These are phyloP conservation scores for Vitis rotundifolia DNA, from an alignment of 164 flowering plant species.

Conservation along the genomic window DNA sequence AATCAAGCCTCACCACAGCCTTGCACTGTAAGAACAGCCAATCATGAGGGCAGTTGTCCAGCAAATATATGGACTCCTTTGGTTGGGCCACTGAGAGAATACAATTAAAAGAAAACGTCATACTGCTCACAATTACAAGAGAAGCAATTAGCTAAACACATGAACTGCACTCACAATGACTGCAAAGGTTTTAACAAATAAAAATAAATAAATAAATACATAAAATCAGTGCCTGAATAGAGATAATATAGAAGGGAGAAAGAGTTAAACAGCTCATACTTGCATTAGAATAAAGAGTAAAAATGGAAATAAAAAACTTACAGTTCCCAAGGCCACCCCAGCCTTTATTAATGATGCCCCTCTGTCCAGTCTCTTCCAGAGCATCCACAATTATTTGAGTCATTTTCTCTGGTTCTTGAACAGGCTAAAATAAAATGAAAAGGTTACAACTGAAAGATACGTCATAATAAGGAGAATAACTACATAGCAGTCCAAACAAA, in stretches of 20 bases:
- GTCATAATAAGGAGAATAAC: too few species aligned
- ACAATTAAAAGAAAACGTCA: too few species aligned
- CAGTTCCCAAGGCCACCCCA: slow-evolving; percentile 99
- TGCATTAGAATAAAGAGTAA: neutral
- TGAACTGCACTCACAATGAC: too few species aligned
- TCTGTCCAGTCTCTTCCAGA: slow-evolving; percentile 75
- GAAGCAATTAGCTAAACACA: too few species aligned
- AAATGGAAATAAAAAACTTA: slow-evolving; percentile 42
- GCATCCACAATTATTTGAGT: slow-evolving; percentile 91
- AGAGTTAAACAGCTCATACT: neutral
- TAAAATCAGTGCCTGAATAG: neutral
- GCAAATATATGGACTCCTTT: slow-evolving; percentile 66
- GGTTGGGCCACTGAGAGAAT: slow-evolving; percentile 77
- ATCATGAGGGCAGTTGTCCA: slow-evolving; percentile 96
- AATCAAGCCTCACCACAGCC: slow-evolving; percentile 80
- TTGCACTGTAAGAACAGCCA: slow-evolving; percentile 93
- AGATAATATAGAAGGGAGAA: slow-evolving; percentile 3
- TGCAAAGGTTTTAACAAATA: neutral
- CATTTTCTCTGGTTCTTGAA: slow-evolving; percentile 96
- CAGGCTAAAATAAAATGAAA: slow-evolving; percentile 59
- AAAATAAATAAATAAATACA: neutral
- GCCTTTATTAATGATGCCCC: slow-evolving; percentile 97
- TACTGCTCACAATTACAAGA: too few species aligned
- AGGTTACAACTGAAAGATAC: neutral
- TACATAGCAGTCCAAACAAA: too few species aligned